phyloP scores from a whole-genome alignment of 176 grass and related monocot genomes.

The Musa beccarii region DNA sequence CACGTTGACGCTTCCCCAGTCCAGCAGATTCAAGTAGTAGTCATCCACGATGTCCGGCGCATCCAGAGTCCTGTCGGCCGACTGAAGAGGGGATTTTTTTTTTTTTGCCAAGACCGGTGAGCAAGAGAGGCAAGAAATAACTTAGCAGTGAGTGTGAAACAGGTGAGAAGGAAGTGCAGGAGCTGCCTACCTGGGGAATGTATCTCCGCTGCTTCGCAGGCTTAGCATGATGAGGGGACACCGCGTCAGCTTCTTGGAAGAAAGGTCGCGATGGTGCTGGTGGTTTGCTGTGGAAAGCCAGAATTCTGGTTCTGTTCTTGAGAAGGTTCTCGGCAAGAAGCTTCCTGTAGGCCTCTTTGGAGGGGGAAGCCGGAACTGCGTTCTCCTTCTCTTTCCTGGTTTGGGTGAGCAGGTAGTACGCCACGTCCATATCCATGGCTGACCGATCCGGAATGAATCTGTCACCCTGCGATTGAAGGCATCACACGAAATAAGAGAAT shows the following conservation, averaged over 20 bases:
- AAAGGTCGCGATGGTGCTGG: constrained; percentile 19
- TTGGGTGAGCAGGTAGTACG: constrained; percentile 59
- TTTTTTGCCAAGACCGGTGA: background rate
- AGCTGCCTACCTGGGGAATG: constrained; percentile 42
- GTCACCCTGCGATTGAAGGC: constrained; percentile 27
- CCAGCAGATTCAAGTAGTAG: constrained; percentile 64
- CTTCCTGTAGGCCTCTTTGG: constrained; percentile 52
- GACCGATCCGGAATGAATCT: constrained; percentile 63
- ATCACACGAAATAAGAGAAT: background rate
- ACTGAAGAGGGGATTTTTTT: constrained; percentile 10
- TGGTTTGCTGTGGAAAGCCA: constrained; percentile 60
- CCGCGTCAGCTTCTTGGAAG: constrained; percentile 18
- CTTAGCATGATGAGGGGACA: constrained; percentile 33
- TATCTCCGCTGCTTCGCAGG: constrained; percentile 40
- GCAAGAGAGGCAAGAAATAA: background rate
- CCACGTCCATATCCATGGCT: constrained; percentile 65
- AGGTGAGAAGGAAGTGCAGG: background rate
- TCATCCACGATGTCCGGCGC: constrained; percentile 59
- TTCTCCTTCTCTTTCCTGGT: constrained; percentile 45
- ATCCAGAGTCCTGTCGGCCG: constrained; percentile 63
- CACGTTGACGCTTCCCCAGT: constrained; percentile 62
- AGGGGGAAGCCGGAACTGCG: constrained; percentile 26
- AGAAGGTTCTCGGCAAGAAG: constrained; percentile 62
- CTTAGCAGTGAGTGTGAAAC: background rate
- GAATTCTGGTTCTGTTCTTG: constrained; percentile 54